Conservation (phyloP, 805 yeast genomes). For the Wickerhamomyces sydowiorum region DNA sequence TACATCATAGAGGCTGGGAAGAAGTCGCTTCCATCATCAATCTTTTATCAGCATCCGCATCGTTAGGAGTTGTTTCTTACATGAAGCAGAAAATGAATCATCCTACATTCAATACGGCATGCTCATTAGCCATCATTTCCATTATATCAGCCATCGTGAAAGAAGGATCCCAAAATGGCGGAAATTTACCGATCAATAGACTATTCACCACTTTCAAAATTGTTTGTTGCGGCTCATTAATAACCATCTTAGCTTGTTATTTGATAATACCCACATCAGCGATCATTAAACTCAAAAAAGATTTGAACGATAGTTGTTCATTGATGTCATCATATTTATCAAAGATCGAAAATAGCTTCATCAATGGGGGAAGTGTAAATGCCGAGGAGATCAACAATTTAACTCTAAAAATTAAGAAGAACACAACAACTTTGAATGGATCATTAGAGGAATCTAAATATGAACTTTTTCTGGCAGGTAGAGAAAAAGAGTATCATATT, state of each 20-base stretch:
- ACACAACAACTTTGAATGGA: slow-evolving; percentile 32
- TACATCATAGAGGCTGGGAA: slow-evolving; percentile 39
- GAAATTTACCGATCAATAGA: slow-evolving; percentile 48
- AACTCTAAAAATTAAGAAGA: slow-evolving; percentile 34
- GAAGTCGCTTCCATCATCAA: slow-evolving; percentile 48
- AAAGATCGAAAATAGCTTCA: slow-evolving; percentile 41
- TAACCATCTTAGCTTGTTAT: slow-evolving; percentile 57
- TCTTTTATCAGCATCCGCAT: slow-evolving; percentile 43
- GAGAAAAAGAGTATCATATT: slow-evolving; percentile 44
- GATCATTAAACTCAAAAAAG: slow-evolving; percentile 33
- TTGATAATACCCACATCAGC: slow-evolving; percentile 63
- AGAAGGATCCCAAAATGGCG: slow-evolving; percentile 63
- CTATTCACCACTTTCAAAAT: slow-evolving; percentile 50
- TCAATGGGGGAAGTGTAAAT: slow-evolving; percentile 35
- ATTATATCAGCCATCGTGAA: slow-evolving; percentile 65
- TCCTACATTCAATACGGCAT: slow-evolving; percentile 75
- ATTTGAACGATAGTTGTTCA: slow-evolving; percentile 46
- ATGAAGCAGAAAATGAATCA: slow-evolving; percentile 62
- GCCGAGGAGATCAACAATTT: slow-evolving; percentile 29
- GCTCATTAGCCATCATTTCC: slow-evolving; percentile 69
- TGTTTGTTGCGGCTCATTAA: slow-evolving; percentile 53
- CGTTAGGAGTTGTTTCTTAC: slow-evolving; percentile 63
- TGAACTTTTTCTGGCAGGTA: slow-evolving; percentile 52
- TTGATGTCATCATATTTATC: slow-evolving; percentile 45
- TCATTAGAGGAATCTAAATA: slow-evolving; percentile 53